Percentiles rank a stretch among this genome's conserved stretches.
These are phyloP conservation scores for Beta corolliflora DNA, from an alignment of 179 eudicot species.

Conservation along the genomic window DNA sequence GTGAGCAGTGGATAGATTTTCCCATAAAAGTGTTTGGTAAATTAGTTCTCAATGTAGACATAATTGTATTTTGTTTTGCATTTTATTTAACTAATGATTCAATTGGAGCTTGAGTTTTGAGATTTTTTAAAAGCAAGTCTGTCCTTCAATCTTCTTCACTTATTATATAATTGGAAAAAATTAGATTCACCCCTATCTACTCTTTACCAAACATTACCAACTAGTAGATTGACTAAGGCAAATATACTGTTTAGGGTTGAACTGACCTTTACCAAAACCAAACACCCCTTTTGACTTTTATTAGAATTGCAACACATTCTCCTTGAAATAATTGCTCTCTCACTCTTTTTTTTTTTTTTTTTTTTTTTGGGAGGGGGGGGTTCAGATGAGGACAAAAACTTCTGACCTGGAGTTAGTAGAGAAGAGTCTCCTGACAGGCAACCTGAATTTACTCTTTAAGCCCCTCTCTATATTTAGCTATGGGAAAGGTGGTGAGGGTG, in stretches of 20 bases:
- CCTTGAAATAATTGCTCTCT: background rate
- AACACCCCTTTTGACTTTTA: background rate
- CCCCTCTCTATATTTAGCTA: too few species aligned
- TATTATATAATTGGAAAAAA: background rate
- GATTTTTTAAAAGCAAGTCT: background rate
- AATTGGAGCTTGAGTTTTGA: too few species aligned
- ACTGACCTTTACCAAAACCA: background rate
- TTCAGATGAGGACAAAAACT: too few species aligned
- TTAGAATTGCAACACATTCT: background rate
- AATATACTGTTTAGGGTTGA: background rate
- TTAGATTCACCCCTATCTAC: background rate
- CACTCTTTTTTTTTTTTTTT: background rate
- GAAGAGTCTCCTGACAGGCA: too few species aligned
- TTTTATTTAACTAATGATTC: background rate
- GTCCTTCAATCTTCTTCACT: background rate
- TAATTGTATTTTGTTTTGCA: too few species aligned
- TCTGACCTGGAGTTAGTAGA: too few species aligned
- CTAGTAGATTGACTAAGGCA: background rate
- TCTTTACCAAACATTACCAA: constrained; percentile 12
- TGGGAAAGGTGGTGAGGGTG: too few species aligned
- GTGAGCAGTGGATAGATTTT: too few species aligned
- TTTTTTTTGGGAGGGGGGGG: too few species aligned
- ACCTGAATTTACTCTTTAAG: too few species aligned
- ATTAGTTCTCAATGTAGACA: too few species aligned
- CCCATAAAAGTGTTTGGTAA: too few species aligned